Evolutionary conservation across 805 yeast genomes (phyloP).

Genomic region (Ogataea paraovalis): DNA sequence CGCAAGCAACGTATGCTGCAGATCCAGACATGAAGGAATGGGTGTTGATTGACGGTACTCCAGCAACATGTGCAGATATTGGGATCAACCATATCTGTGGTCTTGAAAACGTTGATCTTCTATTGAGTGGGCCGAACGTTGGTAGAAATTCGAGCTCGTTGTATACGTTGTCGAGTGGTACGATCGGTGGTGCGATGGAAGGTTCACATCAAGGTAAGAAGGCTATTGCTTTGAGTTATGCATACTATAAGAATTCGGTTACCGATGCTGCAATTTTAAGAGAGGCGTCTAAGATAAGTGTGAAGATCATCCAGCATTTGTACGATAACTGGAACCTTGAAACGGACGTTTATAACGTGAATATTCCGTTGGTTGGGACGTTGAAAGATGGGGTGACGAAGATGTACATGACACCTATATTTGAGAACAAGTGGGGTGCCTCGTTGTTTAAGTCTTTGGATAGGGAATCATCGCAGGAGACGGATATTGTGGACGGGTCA

Average conservation of each 20-base stretch:
- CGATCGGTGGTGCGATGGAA: slow-evolving; percentile 97
- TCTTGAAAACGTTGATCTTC: slow-evolving; percentile 70
- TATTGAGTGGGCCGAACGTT: slow-evolving; percentile 91
- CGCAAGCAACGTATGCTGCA: slow-evolving; percentile 37
- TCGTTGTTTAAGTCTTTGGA: slow-evolving; percentile 19
- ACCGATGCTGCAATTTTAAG: slow-evolving; percentile 49
- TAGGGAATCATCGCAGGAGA: too few species aligned
- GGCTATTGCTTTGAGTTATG: slow-evolving; percentile 81
- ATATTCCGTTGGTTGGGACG: slow-evolving; percentile 66
- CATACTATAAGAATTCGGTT: slow-evolving; percentile 51
- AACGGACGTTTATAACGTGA: slow-evolving; percentile 76
- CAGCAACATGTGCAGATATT: slow-evolving; percentile 92
- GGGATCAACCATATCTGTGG: slow-evolving; percentile 69
- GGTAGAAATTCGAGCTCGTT: slow-evolving; percentile 91
- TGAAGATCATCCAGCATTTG: slow-evolving; percentile 58
- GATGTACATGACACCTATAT: slow-evolving; percentile 70
- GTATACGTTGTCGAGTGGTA: slow-evolving; percentile 87
- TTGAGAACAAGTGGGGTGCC: slow-evolving; percentile 71
- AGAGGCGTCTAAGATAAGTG: slow-evolving; percentile 66
- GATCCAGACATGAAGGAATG: slow-evolving; percentile 63
- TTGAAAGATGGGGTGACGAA: slow-evolving; percentile 55
- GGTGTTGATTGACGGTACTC: slow-evolving; percentile 87
- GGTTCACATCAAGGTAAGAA: slow-evolving; percentile 69
- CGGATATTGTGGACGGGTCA: slow-evolving; percentile 47
- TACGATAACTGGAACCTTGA: slow-evolving; percentile 51